Evolutionary conservation across 805 yeast genomes (phyloP), one percentile per base, ranked within the genome.

Genomic region (Candida stauntonica): DNA sequence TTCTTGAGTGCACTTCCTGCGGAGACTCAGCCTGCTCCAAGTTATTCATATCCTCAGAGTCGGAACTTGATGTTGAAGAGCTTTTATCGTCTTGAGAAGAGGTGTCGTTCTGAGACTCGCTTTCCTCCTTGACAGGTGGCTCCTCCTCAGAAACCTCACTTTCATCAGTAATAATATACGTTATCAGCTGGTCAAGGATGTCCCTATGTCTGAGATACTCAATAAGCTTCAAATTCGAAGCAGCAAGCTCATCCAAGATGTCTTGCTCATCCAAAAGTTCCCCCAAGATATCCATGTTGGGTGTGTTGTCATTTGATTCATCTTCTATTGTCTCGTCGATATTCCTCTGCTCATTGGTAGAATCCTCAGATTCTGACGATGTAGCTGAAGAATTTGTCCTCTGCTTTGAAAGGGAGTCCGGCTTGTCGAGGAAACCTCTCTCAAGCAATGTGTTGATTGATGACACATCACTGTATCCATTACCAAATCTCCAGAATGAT

Each of bases 181-280:
- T 77, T 21, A 91, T 77, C 41, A 91, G 70, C 40, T 77, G 76
- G 36, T 68, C 72, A 43, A 91, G 60, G 13, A 86, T 77, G 37
- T 79, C 84, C 13, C 93, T 88, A 54, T 85, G 86, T 46, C 91
- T 72, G 39, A 93, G 67, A 52, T 81, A 81, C 52, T 87, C 93
- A 28, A 89, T 69, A 35, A 93, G 70, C 55, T 83, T 81, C 31
- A 81, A 72, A 58, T 84, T 84, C 15, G 87, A 79, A 17, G 82
- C 75, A 46, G 81, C 63, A 26, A 86, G 64, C 56, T 86, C 93
- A 41, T 84, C 84, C 19, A 84, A 66, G 20, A 86, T 61, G 42
- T 82, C 89, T 32, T 77, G 82, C 50, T 85, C 91, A 55, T 83
- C 88, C 44, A 86, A 64, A 31, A 86, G 61, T 33, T 81, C 82